Base-by-base conservation (phyloP, 331 rosid species). In the Rhamnella rubrinervis region DNA sequence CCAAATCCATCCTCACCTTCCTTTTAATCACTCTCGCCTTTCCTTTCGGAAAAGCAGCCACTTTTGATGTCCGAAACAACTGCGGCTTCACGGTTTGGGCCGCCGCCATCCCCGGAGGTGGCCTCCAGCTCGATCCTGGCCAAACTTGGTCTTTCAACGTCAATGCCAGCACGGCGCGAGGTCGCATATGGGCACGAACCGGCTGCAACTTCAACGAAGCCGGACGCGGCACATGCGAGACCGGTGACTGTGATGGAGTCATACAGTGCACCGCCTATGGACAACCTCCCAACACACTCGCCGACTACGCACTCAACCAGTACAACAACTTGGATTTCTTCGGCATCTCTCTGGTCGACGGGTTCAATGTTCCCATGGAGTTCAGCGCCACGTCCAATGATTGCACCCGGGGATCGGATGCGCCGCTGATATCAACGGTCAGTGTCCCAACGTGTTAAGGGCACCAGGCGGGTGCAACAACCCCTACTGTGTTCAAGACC, bases 121-220 rank as follows among this genome's bases (percentile, higher is more conserved):
- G 21, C n/a, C 63, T 20, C 16, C 5, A 56, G 25, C 58, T 49
- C 65, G 12, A 7, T 8, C 8, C 1, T 1, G 44, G 44, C 44
- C 1, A 39, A 39, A 39, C 44, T 39, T 39, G 44, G 44, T 5
- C 44, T 39, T 5, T 39, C 44, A 39, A 39, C 44, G 44, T 39
- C 2, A 28, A 9, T 52, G 14, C 11, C 51, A 71, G 0, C 16
- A 39, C 44, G 7, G 6, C 0, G 0, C 55, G 12, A 0, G 93
- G 69, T 12, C 89, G 89, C 56, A 58, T 87, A 0, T 87, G 93
- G 96, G 87, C 78, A 1, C 80, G 96, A 25, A 89, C 91, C 17
- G 71, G 68, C 4, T 89, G 93, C 78, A 71, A 65, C 66, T 87
- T 89, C 18, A 82, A 89, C 41, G 62, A 46, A 0, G 35, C 72